Base-by-base conservation (phyloP, 208 protist species). In the Crithidia acanthocephali region DNA sequence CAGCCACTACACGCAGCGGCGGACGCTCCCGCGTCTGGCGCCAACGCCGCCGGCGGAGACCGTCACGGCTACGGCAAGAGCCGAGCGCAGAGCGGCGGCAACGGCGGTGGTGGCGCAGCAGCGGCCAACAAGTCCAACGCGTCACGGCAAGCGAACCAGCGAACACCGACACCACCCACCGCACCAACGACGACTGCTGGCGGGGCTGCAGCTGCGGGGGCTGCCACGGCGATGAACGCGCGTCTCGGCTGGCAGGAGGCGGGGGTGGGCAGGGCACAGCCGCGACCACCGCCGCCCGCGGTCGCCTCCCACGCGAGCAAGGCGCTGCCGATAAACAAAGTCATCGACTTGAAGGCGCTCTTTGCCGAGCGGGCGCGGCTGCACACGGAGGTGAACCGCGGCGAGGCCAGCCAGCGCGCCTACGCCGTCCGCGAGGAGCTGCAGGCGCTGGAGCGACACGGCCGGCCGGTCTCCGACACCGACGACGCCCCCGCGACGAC, bases 301-400 rank as follows among this genome's bases (percentile, higher is more conserved):
- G 47, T 89, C 45, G 86, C 83, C 56, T 87, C 82, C 22, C 68
- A 80, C 25, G 56, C 82, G 11, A 64, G 56, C 15, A 81, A 74
- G 20, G 64, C 50, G 15, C 42, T 76, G 11, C 33, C 81, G 22
- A 8, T 50, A 35, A 57, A 58, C 28, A 86, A 89, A 57, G 83
- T 85, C 30, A 75, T 80, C 28, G 79, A 83, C 32, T 30, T 95
- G 25, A 87, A 85, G 16, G 63, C 77, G 15, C 81, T 82, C 7
- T 95, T 90, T 62, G 84, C 75, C 9, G 88, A 92, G 47, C 87
- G 88, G n/a, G 81, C 87, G 64, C 76, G 84, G 28, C 48, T 95
- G 48, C 68, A 70, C 50, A 79, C 60, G 23, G 85, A 92, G 47
- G 71, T 93, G 20, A 85, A 78, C 50, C 59, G 67, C 22, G 87